Conservation (phyloP, 23 red algal species). For the Agarophyton chilense region DNA sequence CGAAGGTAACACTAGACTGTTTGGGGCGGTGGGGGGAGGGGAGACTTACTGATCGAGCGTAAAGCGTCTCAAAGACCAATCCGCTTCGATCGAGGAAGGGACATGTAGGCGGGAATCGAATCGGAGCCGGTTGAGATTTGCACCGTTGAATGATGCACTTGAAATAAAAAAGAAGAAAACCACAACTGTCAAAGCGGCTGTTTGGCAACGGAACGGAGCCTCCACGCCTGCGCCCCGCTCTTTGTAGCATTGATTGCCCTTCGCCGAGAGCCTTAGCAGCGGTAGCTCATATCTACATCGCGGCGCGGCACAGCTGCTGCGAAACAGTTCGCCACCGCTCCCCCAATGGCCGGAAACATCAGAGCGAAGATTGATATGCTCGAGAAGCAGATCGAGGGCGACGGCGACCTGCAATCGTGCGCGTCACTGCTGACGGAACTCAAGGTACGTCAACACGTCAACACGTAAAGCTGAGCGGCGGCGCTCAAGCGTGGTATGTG, state of each 20-base stretch:
- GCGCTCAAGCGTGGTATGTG: background rate
- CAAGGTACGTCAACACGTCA: background rate
- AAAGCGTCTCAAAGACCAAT: too few relatives aligned
- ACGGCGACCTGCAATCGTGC: background rate
- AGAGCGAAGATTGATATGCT: slow-evolving; percentile 23
- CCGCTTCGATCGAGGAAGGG: too few relatives aligned
- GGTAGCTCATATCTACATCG: background rate
- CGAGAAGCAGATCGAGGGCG: slow-evolving; percentile 8
- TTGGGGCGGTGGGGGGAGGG: too few relatives aligned
- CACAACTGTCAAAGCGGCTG: too few relatives aligned
- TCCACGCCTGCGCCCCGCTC: too few relatives aligned
- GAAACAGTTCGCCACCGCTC: background rate
- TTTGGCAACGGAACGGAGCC: too few relatives aligned
- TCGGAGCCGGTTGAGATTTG: background rate
- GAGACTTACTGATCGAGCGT: too few relatives aligned
- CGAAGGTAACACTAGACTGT: too few relatives aligned
- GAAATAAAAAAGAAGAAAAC: background rate
- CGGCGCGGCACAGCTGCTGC: background rate
- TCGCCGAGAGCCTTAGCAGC: too few relatives aligned
- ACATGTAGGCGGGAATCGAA: background rate
- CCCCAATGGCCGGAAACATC: slow-evolving; percentile 13
- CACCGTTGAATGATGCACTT: background rate
- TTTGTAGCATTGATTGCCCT: too few relatives aligned
- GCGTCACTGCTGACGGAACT: slow-evolving; percentile 12
- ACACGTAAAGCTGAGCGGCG: too few relatives aligned